Base-by-base conservation (phyloP, 2,329 filamentous ascomycete species). In the Colletotrichum paranaense region DNA sequence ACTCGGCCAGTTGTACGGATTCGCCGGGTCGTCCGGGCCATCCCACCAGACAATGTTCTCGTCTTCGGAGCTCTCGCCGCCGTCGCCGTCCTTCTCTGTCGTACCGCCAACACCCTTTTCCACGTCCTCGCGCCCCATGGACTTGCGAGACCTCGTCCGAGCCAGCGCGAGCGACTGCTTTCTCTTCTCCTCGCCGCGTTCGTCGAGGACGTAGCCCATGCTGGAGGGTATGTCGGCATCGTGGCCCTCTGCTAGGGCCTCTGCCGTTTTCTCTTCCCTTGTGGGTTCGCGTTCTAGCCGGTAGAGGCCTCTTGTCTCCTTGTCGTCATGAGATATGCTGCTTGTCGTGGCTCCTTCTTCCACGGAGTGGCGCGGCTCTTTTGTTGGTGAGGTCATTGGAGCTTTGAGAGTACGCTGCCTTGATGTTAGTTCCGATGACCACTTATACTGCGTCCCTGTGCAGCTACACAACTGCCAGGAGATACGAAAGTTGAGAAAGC, bases 1-100 rank as follows among this genome's bases (percentile, higher is more conserved):
- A 1, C 77, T 78, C 0, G 87, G 82, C 86, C 88, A 90, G 77
- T 89, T 90, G 77, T 84, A 84, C 0, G 87, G 87, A 49, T 88
- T 88, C 24, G 83, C 77, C 0, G 84, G 84, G 69, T 89, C 87
- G 72, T 85, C 78, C 1, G 84, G 81, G 4, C 85, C 81, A 38
- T 86, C 82, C 87, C 86, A 89, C 80, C 81, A 85, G 38, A 88
- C 83, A 1, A 86, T 71, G 53, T 87, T 85, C 16, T 79, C 71
- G 28, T 83, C 81, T 42, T 81, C 55, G 24, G 55, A 57, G 24
- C 26, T 57, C 26, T 28, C 26, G 24, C 52, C 52, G 24, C 52
- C 52, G 52, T 28, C 52, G 52, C 52, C 52, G 52, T 55, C 52
- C 11, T 26, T 26, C 14, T 55, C 52, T 55, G 22, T 11, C n/a